Conservation (phyloP, 148 eudicot genomes). For the Amaranthus cruentus region DNA sequence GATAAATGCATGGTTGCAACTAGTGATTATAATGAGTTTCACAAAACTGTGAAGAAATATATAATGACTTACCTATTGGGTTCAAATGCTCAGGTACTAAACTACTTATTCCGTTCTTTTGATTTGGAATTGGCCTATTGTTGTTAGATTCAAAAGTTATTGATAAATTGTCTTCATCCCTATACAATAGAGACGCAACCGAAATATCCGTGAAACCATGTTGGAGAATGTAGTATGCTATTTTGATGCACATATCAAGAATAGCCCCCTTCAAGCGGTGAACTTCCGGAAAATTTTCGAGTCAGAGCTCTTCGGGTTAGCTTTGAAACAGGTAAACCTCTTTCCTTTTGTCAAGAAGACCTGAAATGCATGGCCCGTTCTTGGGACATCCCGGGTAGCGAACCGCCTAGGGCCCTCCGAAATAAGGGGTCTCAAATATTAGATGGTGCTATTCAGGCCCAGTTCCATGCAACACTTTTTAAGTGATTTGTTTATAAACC, state of each 20-base stretch:
- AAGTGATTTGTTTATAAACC: no score
- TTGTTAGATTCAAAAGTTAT: not conserved
- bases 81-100: conserved; percentile 74
- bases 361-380: not conserved
- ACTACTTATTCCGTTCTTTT: not conserved
- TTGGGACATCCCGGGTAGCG: no score
- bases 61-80: conserved; percentile 59
- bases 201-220: conserved; percentile 53
- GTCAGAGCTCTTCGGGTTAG: conserved; percentile 68
- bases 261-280: conserved; percentile 41
- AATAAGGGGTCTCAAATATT: no score
- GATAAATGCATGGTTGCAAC: conserved; percentile 83
- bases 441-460: no score
- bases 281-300: conserved; percentile 57
- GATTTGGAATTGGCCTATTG: not conserved
- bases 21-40: conserved; percentile 82
- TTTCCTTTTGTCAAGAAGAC: not conserved
- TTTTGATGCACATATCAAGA: conserved; percentile 34
- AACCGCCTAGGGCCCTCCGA: no score
- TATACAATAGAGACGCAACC: conserved; percentile 48
- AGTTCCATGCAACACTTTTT: no score
- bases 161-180: not conserved
- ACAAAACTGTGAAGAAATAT: conserved; percentile 57
- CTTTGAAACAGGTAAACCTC: conserved; percentile 58
- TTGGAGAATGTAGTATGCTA: conserved; percentile 36